Conservation (phyloP, 345 rosid species). For the Citrus trifoliata region DNA sequence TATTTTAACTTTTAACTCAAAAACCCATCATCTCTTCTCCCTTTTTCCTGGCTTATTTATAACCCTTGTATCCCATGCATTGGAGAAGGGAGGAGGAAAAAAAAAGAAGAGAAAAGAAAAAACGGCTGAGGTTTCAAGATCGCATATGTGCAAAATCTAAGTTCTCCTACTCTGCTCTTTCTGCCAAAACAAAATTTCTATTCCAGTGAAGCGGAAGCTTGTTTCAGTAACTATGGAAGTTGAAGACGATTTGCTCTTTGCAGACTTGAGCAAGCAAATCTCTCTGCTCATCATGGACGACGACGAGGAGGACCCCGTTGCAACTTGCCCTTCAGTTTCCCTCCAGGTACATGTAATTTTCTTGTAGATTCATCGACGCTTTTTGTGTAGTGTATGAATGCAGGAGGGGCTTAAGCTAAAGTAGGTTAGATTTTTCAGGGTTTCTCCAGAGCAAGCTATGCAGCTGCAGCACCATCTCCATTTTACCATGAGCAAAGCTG, state of each 20-base stretch:
- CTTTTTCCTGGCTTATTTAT: constrained; percentile 29
- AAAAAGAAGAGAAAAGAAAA: not conserved
- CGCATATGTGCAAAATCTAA: not conserved
- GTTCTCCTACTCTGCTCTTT: not conserved
- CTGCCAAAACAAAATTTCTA: not conserved
- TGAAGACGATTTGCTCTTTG: constrained; percentile 88
- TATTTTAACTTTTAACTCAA: constrained; percentile 1
- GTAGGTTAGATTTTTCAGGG: constrained; percentile 32
- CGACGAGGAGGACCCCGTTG: constrained; percentile 61
- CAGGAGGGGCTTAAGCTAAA: not conserved
- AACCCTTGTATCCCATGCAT: constrained; percentile 10
- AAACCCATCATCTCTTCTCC: not conserved
- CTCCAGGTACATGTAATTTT: constrained; percentile 47
- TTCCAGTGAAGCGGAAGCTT: not conserved
- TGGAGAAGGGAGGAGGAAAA: not conserved
- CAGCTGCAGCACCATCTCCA: constrained; percentile 39
- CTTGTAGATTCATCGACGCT: not conserved
- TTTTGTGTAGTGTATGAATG: not conserved
- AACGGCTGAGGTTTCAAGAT: not conserved
- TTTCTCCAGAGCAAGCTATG: constrained; percentile 40
- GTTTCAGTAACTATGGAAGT: constrained; percentile 48
- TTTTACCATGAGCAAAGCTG: constrained; percentile 39
- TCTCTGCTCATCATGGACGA: constrained; percentile 96
- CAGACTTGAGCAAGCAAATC: constrained; percentile 88
- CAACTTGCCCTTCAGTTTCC: constrained; percentile 52